Base-by-base conservation (phyloP, 1,284 basidiomycete species). In the Coniferiporia weirii region DNA sequence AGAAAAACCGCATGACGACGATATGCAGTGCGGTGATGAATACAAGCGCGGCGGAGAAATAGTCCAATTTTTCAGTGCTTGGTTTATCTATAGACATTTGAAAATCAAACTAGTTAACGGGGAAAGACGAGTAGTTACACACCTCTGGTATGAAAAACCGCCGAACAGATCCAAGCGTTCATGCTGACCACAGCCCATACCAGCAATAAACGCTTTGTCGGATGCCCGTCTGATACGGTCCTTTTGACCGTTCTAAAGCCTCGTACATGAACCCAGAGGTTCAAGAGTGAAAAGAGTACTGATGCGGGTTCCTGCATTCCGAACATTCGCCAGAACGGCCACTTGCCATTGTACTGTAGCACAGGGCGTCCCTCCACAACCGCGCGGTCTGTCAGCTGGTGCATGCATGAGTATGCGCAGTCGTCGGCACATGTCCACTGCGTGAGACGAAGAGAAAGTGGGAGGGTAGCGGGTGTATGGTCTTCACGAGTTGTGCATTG, bases 281-380 rank as follows among this genome's bases (percentile, higher is more conserved):
- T 99, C 60, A 87, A 71, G 20, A 98, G 66, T 6, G 92, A 95
- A 75, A 98, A 98, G 35, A 86, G 70, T 56, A 98, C 95, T 10
- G 92, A 93, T 12, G 95, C 85, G 3, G 96, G 95, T 72, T 99
- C 97, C 72, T 99, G 97, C 73, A 93, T 89, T 27, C 93, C 93
- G 4, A 79, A 73, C 20, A 91, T 74, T 44, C 94, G 80, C 82
- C 87, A 89, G 72, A 98, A 98, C 0, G 94, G 92, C 95, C 96
- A 99, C 76, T 99, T 99, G 22, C 97, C 97, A 67, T 94, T 84
- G 72, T 91, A 98, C 68, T 97, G 95, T 56, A 90, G 79, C 19
- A 89, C 74, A 34, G 43, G 72, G 3, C 66, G 66, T 43, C 66
- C 54, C 35, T 60, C 58, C 4, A 10, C 55, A 13, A 85, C 68